phyloP scores from a whole-genome alignment of 2,329 filamentous ascomycete species.

The Penicillium corylophilum region DNA sequence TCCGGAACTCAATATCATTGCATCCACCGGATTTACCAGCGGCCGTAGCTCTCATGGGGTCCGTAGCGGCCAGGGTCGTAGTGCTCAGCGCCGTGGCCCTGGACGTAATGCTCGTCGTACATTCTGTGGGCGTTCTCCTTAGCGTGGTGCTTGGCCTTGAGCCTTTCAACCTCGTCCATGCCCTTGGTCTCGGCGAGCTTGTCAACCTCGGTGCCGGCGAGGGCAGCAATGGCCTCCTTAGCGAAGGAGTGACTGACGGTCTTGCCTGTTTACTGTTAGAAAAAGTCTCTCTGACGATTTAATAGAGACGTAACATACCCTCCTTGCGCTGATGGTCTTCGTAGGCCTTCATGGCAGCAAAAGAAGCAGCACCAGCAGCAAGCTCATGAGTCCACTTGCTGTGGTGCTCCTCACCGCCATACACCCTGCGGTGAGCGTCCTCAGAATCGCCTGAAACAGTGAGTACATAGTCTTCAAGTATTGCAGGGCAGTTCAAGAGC shows the following conservation, averaged over 20 bases:
- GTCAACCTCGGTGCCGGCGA: slow-evolving; percentile 74
- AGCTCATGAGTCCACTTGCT: slow-evolving; percentile 70
- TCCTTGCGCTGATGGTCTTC: slow-evolving; percentile 71
- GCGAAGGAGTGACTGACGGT: slow-evolving; percentile 70
- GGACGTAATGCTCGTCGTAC: slow-evolving; percentile 63
- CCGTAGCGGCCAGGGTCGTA: slow-evolving; percentile 52
- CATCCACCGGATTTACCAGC: slow-evolving; percentile 20
- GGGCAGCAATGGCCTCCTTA: slow-evolving; percentile 71
- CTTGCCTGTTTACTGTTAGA: slow-evolving; percentile 56
- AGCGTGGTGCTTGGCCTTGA: slow-evolving; percentile 60
- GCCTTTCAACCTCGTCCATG: slow-evolving; percentile 58
- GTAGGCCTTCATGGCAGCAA: slow-evolving; percentile 76
- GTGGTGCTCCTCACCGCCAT: slow-evolving; percentile 55
- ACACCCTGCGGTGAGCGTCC: slow-evolving; percentile 56
- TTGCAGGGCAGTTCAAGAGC: neutral
- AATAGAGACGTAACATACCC: slow-evolving; percentile 54
- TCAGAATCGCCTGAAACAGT: slow-evolving; percentile 50
- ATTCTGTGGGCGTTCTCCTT: slow-evolving; percentile 58
- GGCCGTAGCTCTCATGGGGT: slow-evolving; percentile 33
- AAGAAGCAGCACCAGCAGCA: slow-evolving; percentile 72
- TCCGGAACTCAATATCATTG: neutral
- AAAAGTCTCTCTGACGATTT: neutral
- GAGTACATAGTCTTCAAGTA: neutral
- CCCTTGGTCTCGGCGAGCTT: slow-evolving; percentile 71
- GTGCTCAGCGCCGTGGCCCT: slow-evolving; percentile 44